phyloP scores from a whole-genome alignment of 768 basidiomycete genomes.

The Russula sp. region DNA sequence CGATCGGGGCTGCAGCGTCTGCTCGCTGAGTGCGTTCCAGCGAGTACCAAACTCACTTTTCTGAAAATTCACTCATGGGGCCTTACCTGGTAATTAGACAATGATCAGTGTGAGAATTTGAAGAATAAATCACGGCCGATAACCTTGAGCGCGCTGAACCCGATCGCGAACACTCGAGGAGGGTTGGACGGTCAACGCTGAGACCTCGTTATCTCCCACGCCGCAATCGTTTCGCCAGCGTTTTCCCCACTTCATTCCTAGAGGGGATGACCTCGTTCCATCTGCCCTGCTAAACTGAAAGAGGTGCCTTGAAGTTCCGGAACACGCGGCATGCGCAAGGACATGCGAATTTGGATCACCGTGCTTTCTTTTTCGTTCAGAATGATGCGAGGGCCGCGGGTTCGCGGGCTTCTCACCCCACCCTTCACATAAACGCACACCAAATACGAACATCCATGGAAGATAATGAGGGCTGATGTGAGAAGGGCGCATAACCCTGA shows the following conservation, averaged over 20 bases:
- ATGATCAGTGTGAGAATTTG: no score
- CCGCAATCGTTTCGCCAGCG: neutral
- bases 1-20: no score
- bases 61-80: no score
- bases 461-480: neutral
- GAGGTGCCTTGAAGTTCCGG: neutral
- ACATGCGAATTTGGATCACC: neutral
- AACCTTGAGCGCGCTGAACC: no score
- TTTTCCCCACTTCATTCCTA: neutral
- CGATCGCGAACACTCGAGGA: no score
- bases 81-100: no score
- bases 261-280: neutral
- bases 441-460: neutral
- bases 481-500: neutral
- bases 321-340: neutral
- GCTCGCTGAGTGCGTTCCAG: no score
- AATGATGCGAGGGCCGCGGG: neutral
- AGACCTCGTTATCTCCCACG: neutral
- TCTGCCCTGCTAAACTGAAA: neutral
- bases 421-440: neutral
- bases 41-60: no score
- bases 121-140: no score
- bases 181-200: no score
- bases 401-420: neutral
- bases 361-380: neutral